Base-by-base conservation (phyloP, 805 yeast species). In the Saccharomyces eubayanus region DNA sequence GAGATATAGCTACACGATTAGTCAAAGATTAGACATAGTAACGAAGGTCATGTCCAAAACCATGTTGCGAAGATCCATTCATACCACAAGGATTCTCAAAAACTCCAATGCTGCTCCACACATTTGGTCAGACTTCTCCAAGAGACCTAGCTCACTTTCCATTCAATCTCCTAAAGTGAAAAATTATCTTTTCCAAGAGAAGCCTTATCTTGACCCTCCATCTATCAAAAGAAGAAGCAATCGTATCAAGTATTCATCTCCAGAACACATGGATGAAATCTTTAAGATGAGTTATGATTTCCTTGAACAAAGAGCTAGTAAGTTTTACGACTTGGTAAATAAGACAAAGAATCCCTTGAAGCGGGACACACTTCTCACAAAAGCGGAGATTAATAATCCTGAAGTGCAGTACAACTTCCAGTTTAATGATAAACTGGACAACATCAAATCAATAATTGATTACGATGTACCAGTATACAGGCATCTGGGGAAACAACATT, bases 381-480 rank as follows among this genome's bases (percentile, higher is more conserved):
- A 78, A 53, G 89, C 96, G 0, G 96, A 92, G 68, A 63, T 76
- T 48, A 69, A 77, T 65, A 89, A 91, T 67, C 98, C 98, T 14
- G 96, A 89, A 69, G 96, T 89, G 11, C 74, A 81, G 53, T 89
- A 80, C 73, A 88, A 85, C 69, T 75, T 80, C 45, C 73, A 74
- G 46, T 82, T 68, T 66, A 63, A 71, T 47, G 72, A 72, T 29
- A 73, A 72, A 51, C 30, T 68, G 28, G 67, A 72, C 24, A 73
- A 73, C 56, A 59, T 72, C 46, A 70, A 79, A 3, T 74, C 76
- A 12, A 60, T 73, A 10, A 71, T 85, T 53, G 96, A 92, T 69
- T 77, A 83, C 64, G 66, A 80, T 1, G 82, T 81, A 62, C 95
- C 97, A 6, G 87, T 90, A n/a, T 91, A 83, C 72, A 82, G 96